phyloP scores from a whole-genome alignment of 2,329 filamentous ascomycete species.

The Sporothrix luriei region DNA sequence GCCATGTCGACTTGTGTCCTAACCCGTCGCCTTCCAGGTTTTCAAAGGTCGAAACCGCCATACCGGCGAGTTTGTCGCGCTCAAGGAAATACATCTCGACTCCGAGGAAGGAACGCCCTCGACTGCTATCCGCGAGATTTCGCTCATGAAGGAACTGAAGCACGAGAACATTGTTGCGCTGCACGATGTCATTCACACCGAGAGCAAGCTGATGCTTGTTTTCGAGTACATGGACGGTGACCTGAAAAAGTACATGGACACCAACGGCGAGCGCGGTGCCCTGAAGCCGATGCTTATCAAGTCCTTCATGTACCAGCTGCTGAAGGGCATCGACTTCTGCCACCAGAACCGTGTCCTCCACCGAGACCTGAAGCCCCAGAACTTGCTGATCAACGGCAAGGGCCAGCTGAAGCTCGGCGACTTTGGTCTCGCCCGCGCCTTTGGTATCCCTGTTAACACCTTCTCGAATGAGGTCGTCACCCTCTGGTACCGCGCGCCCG shows the following conservation, averaged over 20 bases:
- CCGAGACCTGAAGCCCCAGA: conserved; percentile 93
- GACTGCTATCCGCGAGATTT: conserved; percentile 97
- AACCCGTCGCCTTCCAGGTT: conserved; percentile 61
- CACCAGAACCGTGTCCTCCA: conserved; percentile 96
- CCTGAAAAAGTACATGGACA: conserved; percentile 98
- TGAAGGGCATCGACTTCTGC: conserved; percentile 95
- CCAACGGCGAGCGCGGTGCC: conserved; percentile 82
- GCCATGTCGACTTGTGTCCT: background rate
- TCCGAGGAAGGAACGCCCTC: conserved; percentile 97
- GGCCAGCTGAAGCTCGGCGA: conserved; percentile 90
- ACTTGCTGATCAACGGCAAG: conserved; percentile 90
- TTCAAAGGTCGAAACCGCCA: conserved; percentile 96
- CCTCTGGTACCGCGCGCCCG: conserved; percentile 94
- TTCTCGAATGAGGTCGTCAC: conserved; percentile 98
- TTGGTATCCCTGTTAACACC: conserved; percentile 96
- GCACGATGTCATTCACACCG: conserved; percentile 98
- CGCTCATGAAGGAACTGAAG: conserved; percentile 98
- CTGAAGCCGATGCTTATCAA: conserved; percentile 91
- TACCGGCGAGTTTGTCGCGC: conserved; percentile 91
- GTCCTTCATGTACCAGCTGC: conserved; percentile 97
- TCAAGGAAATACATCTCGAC: conserved; percentile 98
- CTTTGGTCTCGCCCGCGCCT: conserved; percentile 90
- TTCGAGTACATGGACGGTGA: conserved; percentile 99
- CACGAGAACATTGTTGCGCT: conserved; percentile 97
- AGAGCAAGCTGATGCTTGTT: conserved; percentile 99